Evolutionary conservation across 2,329 filamentous ascomycete genomes (phyloP).

Genomic region (Alternaria brassicicola): DNA sequence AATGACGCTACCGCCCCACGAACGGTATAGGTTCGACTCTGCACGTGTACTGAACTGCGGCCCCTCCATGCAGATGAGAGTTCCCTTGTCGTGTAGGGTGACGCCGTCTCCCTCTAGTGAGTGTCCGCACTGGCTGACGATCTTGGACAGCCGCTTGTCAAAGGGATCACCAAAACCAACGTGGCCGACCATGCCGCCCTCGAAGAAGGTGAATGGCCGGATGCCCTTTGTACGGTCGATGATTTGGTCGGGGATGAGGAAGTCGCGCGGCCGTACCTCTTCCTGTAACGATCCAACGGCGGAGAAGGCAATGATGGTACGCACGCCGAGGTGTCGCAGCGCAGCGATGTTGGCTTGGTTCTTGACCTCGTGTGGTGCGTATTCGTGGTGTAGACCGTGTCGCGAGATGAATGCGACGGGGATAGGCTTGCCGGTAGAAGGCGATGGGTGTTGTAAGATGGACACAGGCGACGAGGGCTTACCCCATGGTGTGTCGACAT

Average conservation of each 20-base stretch:
- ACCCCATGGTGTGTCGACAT: constrained; percentile 87
- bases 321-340: constrained; percentile 86
- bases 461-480: constrained; percentile 76
- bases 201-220: constrained; percentile 94
- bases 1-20: constrained; percentile 92
- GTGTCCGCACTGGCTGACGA: constrained; percentile 79
- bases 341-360: constrained; percentile 97
- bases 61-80: constrained; percentile 96
- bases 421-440: constrained; percentile 65
- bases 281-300: constrained; percentile 93
- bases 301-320: constrained; percentile 90
- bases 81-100: constrained; percentile 80
- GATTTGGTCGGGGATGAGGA: constrained; percentile 93
- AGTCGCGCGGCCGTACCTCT: constrained; percentile 93
- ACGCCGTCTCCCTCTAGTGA: constrained; percentile 83
- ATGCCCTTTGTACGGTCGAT: constrained; percentile 98
- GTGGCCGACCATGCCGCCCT: constrained; percentile 88
- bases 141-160: constrained; percentile 74
- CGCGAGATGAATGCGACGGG: constrained; percentile 90
- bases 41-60: constrained; percentile 96
- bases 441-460: constrained; percentile 84
- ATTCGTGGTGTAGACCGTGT: constrained; percentile 86
- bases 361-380: constrained; percentile 93
- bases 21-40: constrained; percentile 92
- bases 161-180: constrained; percentile 97